These are phyloP conservation scores for Ceratobasidium sp. DNA, from an alignment of 1,284 basidiomycete species.

Conservation along the genomic window DNA sequence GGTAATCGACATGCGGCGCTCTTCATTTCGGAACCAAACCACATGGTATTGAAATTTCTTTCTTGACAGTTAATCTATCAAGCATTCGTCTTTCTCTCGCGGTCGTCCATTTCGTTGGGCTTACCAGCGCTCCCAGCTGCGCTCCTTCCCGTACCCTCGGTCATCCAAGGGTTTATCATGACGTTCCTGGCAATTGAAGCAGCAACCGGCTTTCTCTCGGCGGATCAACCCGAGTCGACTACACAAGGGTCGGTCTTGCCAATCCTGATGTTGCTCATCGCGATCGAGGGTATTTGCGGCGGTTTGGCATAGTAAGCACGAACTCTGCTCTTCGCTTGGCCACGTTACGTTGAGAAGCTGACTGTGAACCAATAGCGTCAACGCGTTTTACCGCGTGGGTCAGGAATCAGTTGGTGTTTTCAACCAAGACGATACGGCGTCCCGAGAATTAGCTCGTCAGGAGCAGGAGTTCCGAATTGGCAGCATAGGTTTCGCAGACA, in stretches of 20 bases:
- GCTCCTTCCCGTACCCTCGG: slow-evolving; percentile 78
- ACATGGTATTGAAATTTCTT: slow-evolving; percentile 52
- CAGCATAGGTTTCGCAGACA: slow-evolving; percentile 82
- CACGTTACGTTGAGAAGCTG: slow-evolving; percentile 8
- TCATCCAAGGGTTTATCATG: slow-evolving; percentile 74
- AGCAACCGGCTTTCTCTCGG: slow-evolving; percentile 70
- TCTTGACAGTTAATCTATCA: slow-evolving; percentile 79
- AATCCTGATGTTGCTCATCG: slow-evolving; percentile 80
- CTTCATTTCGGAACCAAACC: not conserved
- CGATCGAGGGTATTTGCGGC: slow-evolving; percentile 87
- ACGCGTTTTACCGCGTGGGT: slow-evolving; percentile 87
- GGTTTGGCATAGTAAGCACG: slow-evolving; percentile 88
- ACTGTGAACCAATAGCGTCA: slow-evolving; percentile 66
- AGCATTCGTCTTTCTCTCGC: slow-evolving; percentile 94
- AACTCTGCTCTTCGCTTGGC: slow-evolving; percentile 12
- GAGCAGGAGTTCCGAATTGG: slow-evolving; percentile 91
- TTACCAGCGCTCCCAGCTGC: slow-evolving; percentile 81
- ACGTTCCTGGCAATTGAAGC: slow-evolving; percentile 71
- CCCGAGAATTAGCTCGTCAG: slow-evolving; percentile 52
- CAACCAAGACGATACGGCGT: slow-evolving; percentile 60
- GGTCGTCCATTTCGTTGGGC: slow-evolving; percentile 90
- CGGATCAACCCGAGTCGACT: slow-evolving; percentile 61
- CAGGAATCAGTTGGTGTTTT: slow-evolving; percentile 63
- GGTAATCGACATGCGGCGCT: slow-evolving; percentile 58
- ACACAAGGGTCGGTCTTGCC: slow-evolving; percentile 57